Evolutionary conservation across 192 early-diverging fungal genomes (phyloP), one percentile per base, ranked within the genome.

Genomic region (Coemansia nantahalensis): DNA sequence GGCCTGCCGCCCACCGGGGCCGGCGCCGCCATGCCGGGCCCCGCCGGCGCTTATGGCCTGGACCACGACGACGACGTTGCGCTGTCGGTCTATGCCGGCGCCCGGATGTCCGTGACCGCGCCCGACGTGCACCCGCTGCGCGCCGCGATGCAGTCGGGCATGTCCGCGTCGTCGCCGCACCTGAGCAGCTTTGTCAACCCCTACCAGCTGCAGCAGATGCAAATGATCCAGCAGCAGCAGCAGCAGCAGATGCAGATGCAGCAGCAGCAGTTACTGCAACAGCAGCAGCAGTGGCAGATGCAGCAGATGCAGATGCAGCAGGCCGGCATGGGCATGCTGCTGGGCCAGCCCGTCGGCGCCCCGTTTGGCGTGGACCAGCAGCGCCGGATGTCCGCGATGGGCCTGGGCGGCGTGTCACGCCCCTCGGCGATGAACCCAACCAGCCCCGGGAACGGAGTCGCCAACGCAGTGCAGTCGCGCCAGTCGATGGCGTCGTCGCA

Each of bases 91-190:
- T 78, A 64, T 37, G 61, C 76, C 19, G 61, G 46, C 30, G 59
- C 50, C 23, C 59, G 67, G 13, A 58, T 63, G 54, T 69, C 67
- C 16, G 62, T 77, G 59, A 65, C 69, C 8, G 51, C 50, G 6
- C 48, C 52, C 3, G 74, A 77, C 44, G 54, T 70, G 32, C 74
- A 77, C 26, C 74, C 74, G 43, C 56, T 77, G 59, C 67, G 74
- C 9, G 74, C 74, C 10, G 67, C 74, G 12, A 77, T 77, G 74
- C 67, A 71, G 55, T 77, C 74, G 7, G 62, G 74, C 18, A 77
- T 77, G 74, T 77, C 74, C 16, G 35, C 54, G 18, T 77, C 74
- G 28, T 48, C 74, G 39, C 74, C 74, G n/a, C 67, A 77, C 16
- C 51, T 77, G 44, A 62, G 52, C 1, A 52, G 62, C 31, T 37